Evolutionary conservation across 176 grass and related monocot genomes (phyloP), one percentile per base, ranked within the genome.

Genomic region (Pharus latifolius): DNA sequence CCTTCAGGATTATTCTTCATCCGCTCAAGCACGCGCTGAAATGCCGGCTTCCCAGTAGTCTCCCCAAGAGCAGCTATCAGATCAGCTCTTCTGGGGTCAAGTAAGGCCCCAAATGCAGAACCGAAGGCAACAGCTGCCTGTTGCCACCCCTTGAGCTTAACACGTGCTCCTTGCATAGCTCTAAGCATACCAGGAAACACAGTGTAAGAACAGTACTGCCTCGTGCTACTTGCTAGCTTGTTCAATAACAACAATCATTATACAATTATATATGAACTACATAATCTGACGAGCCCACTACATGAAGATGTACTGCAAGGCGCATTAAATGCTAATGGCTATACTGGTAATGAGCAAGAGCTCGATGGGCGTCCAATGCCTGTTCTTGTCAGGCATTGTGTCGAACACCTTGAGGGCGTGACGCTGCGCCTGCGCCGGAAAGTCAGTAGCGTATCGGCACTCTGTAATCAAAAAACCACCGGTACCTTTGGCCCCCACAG

Each of bases 61-160:
- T 99, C 95, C 38, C 90, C 90, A 37, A 99, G 81, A 50, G 95
- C 95, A 70, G 90, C 95, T 31, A 99, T 91, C 59, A 99, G 72
- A 83, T 99, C 90, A 59, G 87, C 90, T 44, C 95, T 90, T 65
- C 87, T 99, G 0, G 90, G 90, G 57, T 99, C 84, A 88, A 99
- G 86, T 5, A 99, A 72, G 49, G 95, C 95, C 55, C 90, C 95
- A 23, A 94, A 75, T 2, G 95, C 90, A 9, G 95, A 99, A 13
- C 90, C 95, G 50, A 91, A 66, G n/a, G 90, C 90, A 63, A 99
- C 90, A 40, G 90, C 87, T 12, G 87, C 90, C 60, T 88, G 90
- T 31, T 94, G 95, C 95, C 95, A 99, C 46, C 90, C 90, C 58
- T 88, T 99, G 32, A 99, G 79, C 59, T 31, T 75, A 28, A 99